Evolutionary conservation across 2,329 filamentous ascomycete species (phyloP), one percentile per base, ranked within the genome.

Genomic region (Xylariaceae sp.): DNA sequence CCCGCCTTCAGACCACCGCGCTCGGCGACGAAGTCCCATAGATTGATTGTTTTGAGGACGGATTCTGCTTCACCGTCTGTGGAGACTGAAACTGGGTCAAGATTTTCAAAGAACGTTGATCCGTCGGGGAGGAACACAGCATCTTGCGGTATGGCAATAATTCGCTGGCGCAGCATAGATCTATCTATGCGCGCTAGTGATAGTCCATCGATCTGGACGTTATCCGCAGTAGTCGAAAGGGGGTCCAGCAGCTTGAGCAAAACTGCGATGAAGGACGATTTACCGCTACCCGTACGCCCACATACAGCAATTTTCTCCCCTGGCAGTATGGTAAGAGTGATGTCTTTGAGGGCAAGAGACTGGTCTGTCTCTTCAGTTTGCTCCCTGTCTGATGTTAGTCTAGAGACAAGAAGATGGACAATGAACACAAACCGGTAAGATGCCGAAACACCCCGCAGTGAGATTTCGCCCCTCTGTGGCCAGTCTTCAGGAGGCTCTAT

Each of bases 61-160:
- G 57, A 43, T 7, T 55, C 53, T 31, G 58, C 61, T 6, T 68
- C 63, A 0, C 45, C 54, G 0, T 45, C 31, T 0, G 61, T 62
- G 0, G 63, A 60, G 1, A 55, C 31, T 0, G 51, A 46, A 14
- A 58, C 63, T 0, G 69, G 67, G 47, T 71, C 71, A 1, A 73
- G 62, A 40, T 72, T 70, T 14, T 58, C 51, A 9, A 52, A 59
- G 50, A 69, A 71, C 1, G 60, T 68, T 33, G 64, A 67, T 2
- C 65, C 70, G 42, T 66, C 72, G 1, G 66, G 68, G 2, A 75
- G 59, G 59, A 77, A 75, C 7, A 74, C 69, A 1, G 70, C 56
- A 10, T 76, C 75, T 58, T 77, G 74, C 0, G 75, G 73, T 2
- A 77, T 60, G 4, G 70, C 69, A 42, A 74, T 71, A 28, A 77